phyloP scores from a whole-genome alignment of 2,329 filamentous ascomycete genomes.

The Sporothrix protearum region DNA sequence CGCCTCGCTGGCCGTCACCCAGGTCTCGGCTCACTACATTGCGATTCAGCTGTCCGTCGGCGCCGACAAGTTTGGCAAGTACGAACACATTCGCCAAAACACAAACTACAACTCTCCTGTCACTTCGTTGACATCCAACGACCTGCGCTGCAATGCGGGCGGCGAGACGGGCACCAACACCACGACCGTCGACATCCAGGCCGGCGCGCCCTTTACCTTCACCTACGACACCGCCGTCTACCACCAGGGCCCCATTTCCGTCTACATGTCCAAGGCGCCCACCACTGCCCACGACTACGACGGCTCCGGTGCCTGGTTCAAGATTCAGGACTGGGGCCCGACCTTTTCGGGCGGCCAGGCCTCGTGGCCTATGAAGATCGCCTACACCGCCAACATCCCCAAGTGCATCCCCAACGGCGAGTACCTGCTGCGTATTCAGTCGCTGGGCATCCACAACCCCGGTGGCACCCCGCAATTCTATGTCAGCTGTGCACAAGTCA shows the following conservation, averaged over 20 bases:
- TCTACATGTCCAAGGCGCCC: slow-evolving; percentile 44
- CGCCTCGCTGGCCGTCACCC: slow-evolving; percentile 35
- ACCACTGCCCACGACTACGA: slow-evolving; percentile 38
- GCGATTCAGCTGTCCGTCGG: slow-evolving; percentile 40
- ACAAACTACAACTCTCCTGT: slow-evolving; percentile 49
- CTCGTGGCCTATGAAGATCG: slow-evolving; percentile 36
- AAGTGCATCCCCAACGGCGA: slow-evolving; percentile 52
- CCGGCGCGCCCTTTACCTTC: slow-evolving; percentile 41
- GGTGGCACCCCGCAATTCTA: slow-evolving; percentile 48
- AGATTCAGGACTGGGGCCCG: slow-evolving; percentile 40
- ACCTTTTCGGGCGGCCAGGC: slow-evolving; percentile 36
- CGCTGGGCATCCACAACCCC: slow-evolving; percentile 58
- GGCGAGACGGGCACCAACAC: slow-evolving; percentile 36
- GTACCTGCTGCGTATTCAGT: slow-evolving; percentile 58
- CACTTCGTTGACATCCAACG: slow-evolving; percentile 40
- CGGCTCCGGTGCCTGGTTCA: slow-evolving; percentile 43
- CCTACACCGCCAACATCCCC: slow-evolving; percentile 46
- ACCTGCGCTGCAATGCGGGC: slow-evolving; percentile 44
- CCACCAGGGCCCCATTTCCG: slow-evolving; percentile 42
- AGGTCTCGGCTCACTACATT: slow-evolving; percentile 42
- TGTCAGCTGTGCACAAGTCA: slow-evolving; percentile 46
- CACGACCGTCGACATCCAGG: slow-evolving; percentile 37
- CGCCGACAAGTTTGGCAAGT: slow-evolving; percentile 35
- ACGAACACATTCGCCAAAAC: slow-evolving; percentile 45
- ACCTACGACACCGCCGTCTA: slow-evolving; percentile 41